Conservation (phyloP, 495 filamentous ascomycete species). For the Lophiotrema nucula region DNA sequence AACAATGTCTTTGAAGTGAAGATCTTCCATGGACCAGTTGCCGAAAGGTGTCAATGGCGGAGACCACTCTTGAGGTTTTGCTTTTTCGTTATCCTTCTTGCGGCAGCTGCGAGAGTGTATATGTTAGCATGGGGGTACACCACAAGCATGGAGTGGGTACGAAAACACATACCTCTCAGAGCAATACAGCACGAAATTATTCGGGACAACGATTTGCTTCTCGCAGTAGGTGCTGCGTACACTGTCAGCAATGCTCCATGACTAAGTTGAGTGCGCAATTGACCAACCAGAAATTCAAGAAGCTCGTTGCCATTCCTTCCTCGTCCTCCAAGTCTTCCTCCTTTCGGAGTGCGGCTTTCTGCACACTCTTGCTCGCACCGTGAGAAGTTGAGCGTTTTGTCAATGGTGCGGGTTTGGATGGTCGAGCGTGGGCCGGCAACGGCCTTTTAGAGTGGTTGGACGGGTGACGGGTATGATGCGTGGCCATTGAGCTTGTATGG, state of each 20-base stretch:
- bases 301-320: constrained; percentile 60
- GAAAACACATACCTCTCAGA: constrained; percentile 41
- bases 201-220: constrained; percentile 65
- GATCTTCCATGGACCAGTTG: constrained; percentile 39
- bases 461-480: constrained; percentile 20
- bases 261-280: not conserved
- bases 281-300: constrained; percentile 65
- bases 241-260: constrained; percentile 11
- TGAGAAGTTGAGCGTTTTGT: constrained; percentile 25
- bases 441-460: constrained; percentile 32
- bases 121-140: constrained; percentile 3
- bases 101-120: constrained; percentile 43
- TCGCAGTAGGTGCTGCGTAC: constrained; percentile 60
- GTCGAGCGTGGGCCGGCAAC: constrained; percentile 30
- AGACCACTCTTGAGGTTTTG: constrained; percentile 23
- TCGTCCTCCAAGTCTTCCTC: constrained; percentile 44
- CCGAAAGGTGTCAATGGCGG: constrained; percentile 32
- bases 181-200: constrained; percentile 55
- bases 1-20: constrained; percentile 41
- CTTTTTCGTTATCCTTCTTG: constrained; percentile 40
- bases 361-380: constrained; percentile 19
- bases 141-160: not conserved
- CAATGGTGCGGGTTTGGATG: constrained; percentile 27
- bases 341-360: constrained; percentile 20
- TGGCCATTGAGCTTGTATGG: constrained; percentile 30